phyloP scores from a whole-genome alignment of 176 grass and related monocot species.

The Otatea glauca region DNA sequence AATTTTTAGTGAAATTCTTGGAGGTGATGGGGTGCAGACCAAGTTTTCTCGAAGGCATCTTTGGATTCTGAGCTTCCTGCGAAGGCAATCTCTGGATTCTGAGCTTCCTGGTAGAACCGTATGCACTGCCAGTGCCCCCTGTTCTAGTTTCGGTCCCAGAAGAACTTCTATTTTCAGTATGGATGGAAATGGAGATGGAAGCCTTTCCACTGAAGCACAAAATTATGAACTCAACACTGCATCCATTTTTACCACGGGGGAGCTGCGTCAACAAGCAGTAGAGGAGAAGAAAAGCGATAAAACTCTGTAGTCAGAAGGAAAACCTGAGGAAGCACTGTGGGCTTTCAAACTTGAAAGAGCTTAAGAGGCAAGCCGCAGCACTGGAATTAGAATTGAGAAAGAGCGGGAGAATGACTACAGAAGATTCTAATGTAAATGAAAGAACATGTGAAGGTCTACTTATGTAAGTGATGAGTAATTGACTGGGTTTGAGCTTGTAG shows the following conservation, averaged over 20 bases:
- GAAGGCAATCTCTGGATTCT: slow-evolving; percentile 40
- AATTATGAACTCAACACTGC: slow-evolving; percentile 51
- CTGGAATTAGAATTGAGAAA: slow-evolving; percentile 73
- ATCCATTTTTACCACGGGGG: slow-evolving; percentile 68
- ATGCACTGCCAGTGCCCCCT: slow-evolving; percentile 43
- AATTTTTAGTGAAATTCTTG: slow-evolving; percentile 62
- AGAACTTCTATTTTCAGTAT: slow-evolving; percentile 36
- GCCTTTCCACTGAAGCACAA: slow-evolving; percentile 53
- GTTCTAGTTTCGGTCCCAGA: slow-evolving; percentile 50
- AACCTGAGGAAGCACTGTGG: slow-evolving; percentile 79
- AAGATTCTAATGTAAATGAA: slow-evolving; percentile 39
- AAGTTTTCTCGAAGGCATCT: too few relatives aligned
- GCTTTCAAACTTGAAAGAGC: slow-evolving; percentile 91
- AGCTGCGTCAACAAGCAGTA: slow-evolving; percentile 79
- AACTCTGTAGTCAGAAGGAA: slow-evolving; percentile 78
- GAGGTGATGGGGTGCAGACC: slow-evolving; percentile 52
- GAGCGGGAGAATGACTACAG: slow-evolving; percentile 60
- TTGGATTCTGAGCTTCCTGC: too few relatives aligned
- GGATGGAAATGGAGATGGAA: slow-evolving; percentile 46
- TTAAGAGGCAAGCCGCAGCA: slow-evolving; percentile 80
- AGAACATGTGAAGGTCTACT: too few relatives aligned
- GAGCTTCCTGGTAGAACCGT: slow-evolving; percentile 33
- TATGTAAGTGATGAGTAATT: too few relatives aligned
- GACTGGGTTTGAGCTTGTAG: too few relatives aligned
- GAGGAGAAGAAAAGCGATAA: slow-evolving; percentile 91